Evolutionary conservation across 345 rosid species (phyloP), one percentile per base, ranked within the genome.

Genomic region (Mangifera indica): DNA sequence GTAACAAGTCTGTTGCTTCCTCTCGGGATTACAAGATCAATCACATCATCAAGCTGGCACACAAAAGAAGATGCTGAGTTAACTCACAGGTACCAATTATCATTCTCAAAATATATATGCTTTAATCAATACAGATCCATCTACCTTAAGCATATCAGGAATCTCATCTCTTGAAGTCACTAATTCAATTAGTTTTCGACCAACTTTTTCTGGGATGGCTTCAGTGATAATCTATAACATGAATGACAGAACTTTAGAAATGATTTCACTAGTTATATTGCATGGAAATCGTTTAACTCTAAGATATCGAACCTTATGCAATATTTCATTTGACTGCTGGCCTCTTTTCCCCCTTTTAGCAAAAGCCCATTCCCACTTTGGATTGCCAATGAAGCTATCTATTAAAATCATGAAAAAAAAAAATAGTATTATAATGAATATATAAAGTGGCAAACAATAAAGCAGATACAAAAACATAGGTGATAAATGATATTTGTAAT

Each of bases 21-120:
- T 85, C 99, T 89, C 73, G 99, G 97, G 82, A 96, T 96, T 77
- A 96, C 98, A 61, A 96, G 99, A 82, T 96, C 98, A 40, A 96
- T 93, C 61, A 91, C 97, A 74, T 96, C 98, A 85, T 96, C 98
- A 74, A 93, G 97, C 99, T 96, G 94, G 67, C 62, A 63, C 63
- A 82, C 13, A 81, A 66, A 77, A 61, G 62, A 49, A 63, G 77
- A 80, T 26, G 51, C 63, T 52, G 63, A 63, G 79, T 66, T 78
- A 73, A 29, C 9, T 53, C 69, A 20, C 7, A 60, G 60, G 40
- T 18, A 26, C 37, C n/a, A 59, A 29, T 1, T 26, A 77, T 66
- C 51, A 74, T 7, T 24, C 7, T 73, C 70, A 56, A 42, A 55
- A 40, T 46, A 4, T 8, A 75, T 21, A 26, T 5, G 21, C 26